Evolutionary conservation across 2,329 filamentous ascomycete genomes (phyloP).

Genomic region (Aspergillus sp.): DNA sequence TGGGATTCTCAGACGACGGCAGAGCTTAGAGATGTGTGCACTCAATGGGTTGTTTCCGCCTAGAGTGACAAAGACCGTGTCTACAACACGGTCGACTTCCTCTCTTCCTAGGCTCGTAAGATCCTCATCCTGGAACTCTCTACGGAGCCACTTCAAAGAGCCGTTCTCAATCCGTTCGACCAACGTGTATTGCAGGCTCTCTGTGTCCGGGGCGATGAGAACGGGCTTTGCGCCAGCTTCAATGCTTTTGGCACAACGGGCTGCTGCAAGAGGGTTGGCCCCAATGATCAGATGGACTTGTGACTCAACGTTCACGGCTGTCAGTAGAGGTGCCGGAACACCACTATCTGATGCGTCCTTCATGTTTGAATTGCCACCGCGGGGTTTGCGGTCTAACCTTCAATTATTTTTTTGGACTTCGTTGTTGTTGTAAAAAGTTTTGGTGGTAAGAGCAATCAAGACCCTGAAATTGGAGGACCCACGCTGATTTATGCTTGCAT

Average conservation of each 20-base stretch:
- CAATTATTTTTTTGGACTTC: neutral
- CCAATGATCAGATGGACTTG: conserved; percentile 80
- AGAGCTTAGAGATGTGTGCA: conserved; percentile 71
- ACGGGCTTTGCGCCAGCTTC: conserved; percentile 79
- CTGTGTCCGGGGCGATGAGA: conserved; percentile 69
- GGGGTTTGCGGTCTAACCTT: conserved; percentile 4
- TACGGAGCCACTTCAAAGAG: conserved; percentile 43
- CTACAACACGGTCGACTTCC: conserved; percentile 76
- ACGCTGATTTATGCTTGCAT: neutral
- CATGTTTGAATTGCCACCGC: conserved; percentile 30
- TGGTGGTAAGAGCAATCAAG: neutral
- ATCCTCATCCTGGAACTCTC: conserved; percentile 68
- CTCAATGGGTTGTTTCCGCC: conserved; percentile 52
- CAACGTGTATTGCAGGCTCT: conserved; percentile 61
- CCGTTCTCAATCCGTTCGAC: conserved; percentile 46
- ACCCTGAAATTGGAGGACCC: neutral
- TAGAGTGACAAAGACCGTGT: conserved; percentile 85
- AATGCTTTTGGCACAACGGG: conserved; percentile 77
- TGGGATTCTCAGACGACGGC: conserved; percentile 78
- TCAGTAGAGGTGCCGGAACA: conserved; percentile 36
- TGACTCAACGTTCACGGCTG: conserved; percentile 42
- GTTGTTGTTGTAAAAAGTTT: neutral
- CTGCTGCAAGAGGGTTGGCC: conserved; percentile 80
- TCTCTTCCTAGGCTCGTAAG: conserved; percentile 74
- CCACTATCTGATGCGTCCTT: conserved; percentile 30